These are phyloP conservation scores for Microsporum audouinii DNA, from an alignment of 2,329 filamentous ascomycete genomes.

Conservation along the genomic window DNA sequence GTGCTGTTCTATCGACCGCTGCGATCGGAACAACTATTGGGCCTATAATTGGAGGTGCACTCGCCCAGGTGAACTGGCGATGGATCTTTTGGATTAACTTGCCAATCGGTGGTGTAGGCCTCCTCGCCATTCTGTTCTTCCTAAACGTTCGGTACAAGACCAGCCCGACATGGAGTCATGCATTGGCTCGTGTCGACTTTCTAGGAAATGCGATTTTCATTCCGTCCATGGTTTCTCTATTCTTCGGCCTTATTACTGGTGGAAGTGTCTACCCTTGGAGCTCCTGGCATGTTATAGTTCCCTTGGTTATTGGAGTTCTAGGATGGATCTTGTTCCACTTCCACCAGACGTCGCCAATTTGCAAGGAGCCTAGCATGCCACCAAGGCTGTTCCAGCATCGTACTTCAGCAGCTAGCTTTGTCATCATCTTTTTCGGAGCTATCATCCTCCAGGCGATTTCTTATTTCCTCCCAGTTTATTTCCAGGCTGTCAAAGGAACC, in stretches of 20 bases:
- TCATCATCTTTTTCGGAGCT: not conserved
- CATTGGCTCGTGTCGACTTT: constrained; percentile 13
- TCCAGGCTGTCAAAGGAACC: constrained; percentile 6
- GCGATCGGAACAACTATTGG: constrained; percentile 28
- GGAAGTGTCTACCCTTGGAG: constrained; percentile 6
- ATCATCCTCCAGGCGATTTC: constrained; percentile 1
- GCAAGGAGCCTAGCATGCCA: constrained; percentile 5
- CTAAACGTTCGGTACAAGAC: constrained; percentile 29
- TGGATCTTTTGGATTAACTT: constrained; percentile 14
- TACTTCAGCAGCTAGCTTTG: not conserved
- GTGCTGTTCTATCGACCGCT: constrained; percentile 32
- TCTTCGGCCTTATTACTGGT: constrained; percentile 8
- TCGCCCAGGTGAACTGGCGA: constrained; percentile 14
- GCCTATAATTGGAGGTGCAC: constrained; percentile 14
- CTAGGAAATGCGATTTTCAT: constrained; percentile 4
- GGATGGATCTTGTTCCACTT: not conserved
- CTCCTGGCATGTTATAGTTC: constrained; percentile 3
- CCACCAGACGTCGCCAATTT: not conserved
- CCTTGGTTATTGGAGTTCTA: constrained; percentile 3
- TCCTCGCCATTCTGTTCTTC: constrained; percentile 27
- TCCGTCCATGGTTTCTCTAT: constrained; percentile 1
- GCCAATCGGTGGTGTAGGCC: constrained; percentile 3
- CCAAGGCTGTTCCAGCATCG: not conserved
- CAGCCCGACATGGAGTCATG: constrained; percentile 24
- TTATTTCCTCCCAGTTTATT: constrained; percentile 10